Evolutionary conservation across 345 rosid species (phyloP).

Genomic region (Eucalyptus polyanthemos): DNA sequence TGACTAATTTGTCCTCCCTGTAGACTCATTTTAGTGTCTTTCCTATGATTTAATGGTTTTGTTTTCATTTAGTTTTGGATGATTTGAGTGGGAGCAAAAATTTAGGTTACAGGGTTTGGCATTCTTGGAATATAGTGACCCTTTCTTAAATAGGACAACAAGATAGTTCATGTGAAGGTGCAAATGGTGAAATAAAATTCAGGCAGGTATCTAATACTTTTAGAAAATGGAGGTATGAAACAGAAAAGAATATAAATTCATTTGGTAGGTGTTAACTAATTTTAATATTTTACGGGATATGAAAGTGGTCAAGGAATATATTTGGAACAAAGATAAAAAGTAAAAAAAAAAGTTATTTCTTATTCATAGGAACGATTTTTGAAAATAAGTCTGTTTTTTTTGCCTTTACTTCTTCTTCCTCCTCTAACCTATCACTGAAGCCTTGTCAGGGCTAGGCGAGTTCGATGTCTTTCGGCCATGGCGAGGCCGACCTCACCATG

Average conservation of each 20-base stretch:
- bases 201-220: not conserved
- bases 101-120: not conserved
- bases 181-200: not conserved
- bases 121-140: not conserved
- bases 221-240: not conserved
- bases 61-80: not conserved
- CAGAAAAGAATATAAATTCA: rapidly evolving
- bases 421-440: too few species aligned
- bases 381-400: too few species aligned
- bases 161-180: not conserved
- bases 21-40: not conserved
- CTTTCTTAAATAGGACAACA: not conserved
- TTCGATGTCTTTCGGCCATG: rapidly evolving
- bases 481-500: rapidly evolving
- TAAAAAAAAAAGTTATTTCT: too few species aligned
- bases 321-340: too few species aligned
- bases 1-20: not conserved
- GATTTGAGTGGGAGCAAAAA: not conserved
- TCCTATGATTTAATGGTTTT: not conserved
- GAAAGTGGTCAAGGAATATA: too few species aligned
- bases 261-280: too few species aligned
- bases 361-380: too few species aligned
- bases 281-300: too few species aligned
- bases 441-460: too few species aligned
- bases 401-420: too few species aligned